Conservation (phyloP, 192 early-diverging fungal genomes). For the Glomus cerebriforme region DNA sequence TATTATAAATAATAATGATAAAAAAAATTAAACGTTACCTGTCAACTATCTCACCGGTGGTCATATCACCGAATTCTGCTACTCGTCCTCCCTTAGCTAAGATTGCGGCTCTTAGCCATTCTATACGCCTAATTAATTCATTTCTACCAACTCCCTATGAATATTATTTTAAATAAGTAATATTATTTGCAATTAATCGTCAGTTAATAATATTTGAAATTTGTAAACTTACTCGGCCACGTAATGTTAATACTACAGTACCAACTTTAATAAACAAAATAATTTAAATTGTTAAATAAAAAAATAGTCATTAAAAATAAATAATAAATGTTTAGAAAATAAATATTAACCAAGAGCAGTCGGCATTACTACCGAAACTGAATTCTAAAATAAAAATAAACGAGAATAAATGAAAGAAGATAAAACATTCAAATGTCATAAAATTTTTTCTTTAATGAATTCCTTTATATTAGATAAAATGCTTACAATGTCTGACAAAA, state of each 20-base stretch:
- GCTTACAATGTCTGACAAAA: conserved; percentile 62
- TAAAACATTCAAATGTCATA: not conserved
- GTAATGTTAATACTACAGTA: conserved; percentile 77
- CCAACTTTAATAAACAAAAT: conserved; percentile 52
- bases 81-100: conserved; percentile 71
- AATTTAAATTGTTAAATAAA: not conserved
- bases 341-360: conserved; percentile 57
- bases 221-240: conserved; percentile 69
- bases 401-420: not conserved
- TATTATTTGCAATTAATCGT: not conserved
- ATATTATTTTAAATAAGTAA: not conserved
- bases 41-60: conserved; percentile 75
- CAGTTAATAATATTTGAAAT: not conserved
- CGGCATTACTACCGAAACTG: conserved; percentile 80
- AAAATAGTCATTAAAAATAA: not conserved
- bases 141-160: conserved; percentile 59
- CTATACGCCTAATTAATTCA: conserved; percentile 74
- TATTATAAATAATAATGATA: not conserved
- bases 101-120: conserved; percentile 70
- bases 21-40: conserved; percentile 42
- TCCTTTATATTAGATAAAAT: not conserved
- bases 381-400: conserved; percentile 55
- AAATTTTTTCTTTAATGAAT: not conserved
- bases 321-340: not conserved
- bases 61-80: conserved; percentile 73